These are phyloP conservation scores for Aspergillus udagawae DNA, from an alignment of 2,329 filamentous ascomycete species.

Conservation along the genomic window DNA sequence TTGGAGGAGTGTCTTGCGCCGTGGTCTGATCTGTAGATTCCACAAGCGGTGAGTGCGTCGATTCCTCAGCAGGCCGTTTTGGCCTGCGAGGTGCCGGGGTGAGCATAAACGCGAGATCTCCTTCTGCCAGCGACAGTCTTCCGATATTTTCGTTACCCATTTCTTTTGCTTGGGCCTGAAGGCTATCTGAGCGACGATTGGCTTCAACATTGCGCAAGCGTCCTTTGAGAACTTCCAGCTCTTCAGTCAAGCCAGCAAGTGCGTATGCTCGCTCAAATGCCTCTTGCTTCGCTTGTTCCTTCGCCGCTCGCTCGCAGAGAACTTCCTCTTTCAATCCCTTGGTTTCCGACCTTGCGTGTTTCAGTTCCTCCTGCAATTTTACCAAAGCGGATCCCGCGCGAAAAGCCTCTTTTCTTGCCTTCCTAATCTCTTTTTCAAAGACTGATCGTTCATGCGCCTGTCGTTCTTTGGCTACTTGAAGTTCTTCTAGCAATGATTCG, in stretches of 20 bases:
- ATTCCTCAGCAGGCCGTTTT: slow-evolving; percentile 31
- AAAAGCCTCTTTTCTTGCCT: slow-evolving; percentile 55
- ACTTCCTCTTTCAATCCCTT: slow-evolving; percentile 52
- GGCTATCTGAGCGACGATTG: slow-evolving; percentile 29
- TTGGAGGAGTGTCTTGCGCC: slow-evolving; percentile 30
- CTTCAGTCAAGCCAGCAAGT: slow-evolving; percentile 42
- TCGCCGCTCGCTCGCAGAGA: slow-evolving; percentile 45
- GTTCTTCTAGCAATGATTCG: slow-evolving; percentile 48
- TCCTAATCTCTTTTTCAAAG: slow-evolving; percentile 56
- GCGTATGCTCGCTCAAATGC: slow-evolving; percentile 46
- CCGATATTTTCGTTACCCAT: slow-evolving; percentile 25
- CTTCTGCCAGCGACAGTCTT: slow-evolving; percentile 27
- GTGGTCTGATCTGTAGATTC: slow-evolving; percentile 6
- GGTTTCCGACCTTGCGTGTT: slow-evolving; percentile 41
- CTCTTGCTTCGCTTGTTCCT: slow-evolving; percentile 45
- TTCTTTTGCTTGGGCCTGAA: slow-evolving; percentile 32
- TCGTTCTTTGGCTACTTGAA: slow-evolving; percentile 49
- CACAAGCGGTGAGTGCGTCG: slow-evolving; percentile 17
- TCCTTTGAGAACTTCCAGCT: slow-evolving; percentile 41
- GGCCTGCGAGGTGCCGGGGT: slow-evolving; percentile 30
- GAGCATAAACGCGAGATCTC: slow-evolving; percentile 28
- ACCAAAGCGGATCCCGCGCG: slow-evolving; percentile 53
- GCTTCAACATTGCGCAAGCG: slow-evolving; percentile 38
- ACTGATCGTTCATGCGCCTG: slow-evolving; percentile 45
- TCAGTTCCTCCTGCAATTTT: slow-evolving; percentile 51